phyloP scores from a whole-genome alignment of 2,329 filamentous ascomycete genomes.

The Mycosphaerella arachidis region DNA sequence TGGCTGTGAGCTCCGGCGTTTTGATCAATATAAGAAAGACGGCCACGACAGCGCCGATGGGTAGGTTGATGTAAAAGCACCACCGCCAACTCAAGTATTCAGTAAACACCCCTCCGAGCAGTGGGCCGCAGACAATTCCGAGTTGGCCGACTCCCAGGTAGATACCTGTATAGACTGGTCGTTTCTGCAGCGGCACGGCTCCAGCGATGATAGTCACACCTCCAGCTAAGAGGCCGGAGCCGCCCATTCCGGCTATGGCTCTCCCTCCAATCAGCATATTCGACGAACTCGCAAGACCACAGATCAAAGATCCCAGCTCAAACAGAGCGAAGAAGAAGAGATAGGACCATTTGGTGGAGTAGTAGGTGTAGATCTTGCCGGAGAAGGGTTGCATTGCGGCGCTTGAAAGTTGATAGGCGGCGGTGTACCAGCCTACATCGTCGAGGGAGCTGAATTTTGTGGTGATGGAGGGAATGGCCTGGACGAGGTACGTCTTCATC shows the following conservation, averaged over 20 bases:
- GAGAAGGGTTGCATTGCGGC: no score
- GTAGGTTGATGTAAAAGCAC: constrained; percentile 35
- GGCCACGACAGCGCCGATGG: constrained; percentile 27
- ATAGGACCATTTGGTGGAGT: not conserved
- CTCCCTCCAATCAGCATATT: constrained; percentile 30
- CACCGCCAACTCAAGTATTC: constrained; percentile 35
- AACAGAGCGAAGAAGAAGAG: not conserved
- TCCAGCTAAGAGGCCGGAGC: constrained; percentile 19
- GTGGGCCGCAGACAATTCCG: constrained; percentile 28
- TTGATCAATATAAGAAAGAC: constrained; percentile 6
- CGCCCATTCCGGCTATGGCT: constrained; percentile 31
- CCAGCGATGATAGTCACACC: constrained; percentile 18
- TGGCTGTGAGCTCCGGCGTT: not conserved
- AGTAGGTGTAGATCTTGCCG: not conserved
- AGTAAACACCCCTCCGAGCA: constrained; percentile 36
- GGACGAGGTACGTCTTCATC: no score
- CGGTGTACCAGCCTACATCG: no score
- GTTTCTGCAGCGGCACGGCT: constrained; percentile 26
- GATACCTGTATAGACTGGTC: constrained; percentile 28
- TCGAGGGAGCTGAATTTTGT: no score
- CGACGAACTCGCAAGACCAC: constrained; percentile 29
- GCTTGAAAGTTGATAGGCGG: no score
- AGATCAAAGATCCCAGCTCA: constrained; percentile 22
- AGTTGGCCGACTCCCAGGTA: constrained; percentile 26
- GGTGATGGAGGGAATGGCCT: no score